Percentiles rank a stretch among this genome's conserved stretches.
Conservation (phyloP, 208 protist species). For the Wallacemonas sp. region DNA sequence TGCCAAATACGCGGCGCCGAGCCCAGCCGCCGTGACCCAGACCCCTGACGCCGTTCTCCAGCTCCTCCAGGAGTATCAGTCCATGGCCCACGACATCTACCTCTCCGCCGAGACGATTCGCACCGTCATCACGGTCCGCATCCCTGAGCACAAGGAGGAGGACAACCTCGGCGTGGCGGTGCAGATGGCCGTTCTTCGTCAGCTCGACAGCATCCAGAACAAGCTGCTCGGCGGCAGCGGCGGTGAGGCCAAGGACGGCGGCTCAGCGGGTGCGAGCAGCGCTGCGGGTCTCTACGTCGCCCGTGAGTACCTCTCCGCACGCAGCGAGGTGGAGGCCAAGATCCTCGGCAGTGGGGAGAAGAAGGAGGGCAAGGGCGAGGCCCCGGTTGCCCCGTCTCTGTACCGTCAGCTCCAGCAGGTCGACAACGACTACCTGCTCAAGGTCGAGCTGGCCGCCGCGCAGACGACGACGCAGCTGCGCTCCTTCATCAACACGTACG, state of each 20-base stretch:
- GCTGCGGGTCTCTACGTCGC: constrained; percentile 42
- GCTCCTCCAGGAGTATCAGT: constrained; percentile 50
- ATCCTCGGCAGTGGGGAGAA: constrained; percentile 43
- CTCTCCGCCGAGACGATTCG: constrained; percentile 52
- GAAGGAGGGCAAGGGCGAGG: constrained; percentile 14
- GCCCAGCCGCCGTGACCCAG: constrained; percentile 19
- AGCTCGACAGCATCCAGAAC: constrained; percentile 59
- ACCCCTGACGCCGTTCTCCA: constrained; percentile 31
- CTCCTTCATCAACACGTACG: constrained; percentile 74
- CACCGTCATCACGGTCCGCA: constrained; percentile 68
- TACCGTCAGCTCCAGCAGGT: constrained; percentile 66
- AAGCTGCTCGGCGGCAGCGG: constrained; percentile 26
- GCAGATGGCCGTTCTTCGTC: constrained; percentile 66
- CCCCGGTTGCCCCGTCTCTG: constrained; percentile 48
- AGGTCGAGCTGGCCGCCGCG: constrained; percentile 55
- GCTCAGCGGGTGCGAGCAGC: constrained; percentile 3
- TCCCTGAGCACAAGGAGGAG: constrained; percentile 84
- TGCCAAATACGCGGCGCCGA: constrained; percentile 23
- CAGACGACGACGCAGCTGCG: constrained; percentile 59
- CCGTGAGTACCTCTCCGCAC: constrained; percentile 57
- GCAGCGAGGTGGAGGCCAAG: constrained; percentile 68
- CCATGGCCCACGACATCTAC: constrained; percentile 40
- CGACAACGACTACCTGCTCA: constrained; percentile 61
- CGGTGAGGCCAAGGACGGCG: constrained; percentile 47
- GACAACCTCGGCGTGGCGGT: constrained; percentile 87